Evolutionary conservation across 768 basidiomycete species (phyloP).

Genomic region (Lactarius vividus): DNA sequence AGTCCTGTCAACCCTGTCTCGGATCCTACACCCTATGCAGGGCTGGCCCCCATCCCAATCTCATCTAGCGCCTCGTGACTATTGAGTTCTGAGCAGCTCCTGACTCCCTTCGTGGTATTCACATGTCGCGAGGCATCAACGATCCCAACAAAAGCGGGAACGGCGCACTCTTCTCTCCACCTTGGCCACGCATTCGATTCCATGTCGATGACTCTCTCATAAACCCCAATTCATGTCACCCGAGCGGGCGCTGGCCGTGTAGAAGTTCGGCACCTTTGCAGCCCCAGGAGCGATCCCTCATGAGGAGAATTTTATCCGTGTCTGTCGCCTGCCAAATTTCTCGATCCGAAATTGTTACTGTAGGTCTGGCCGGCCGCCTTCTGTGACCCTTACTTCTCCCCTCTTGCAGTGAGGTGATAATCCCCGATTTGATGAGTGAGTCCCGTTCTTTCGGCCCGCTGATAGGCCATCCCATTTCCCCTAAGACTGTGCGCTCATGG

Average conservation of each 20-base stretch:
- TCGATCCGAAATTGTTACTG: conserved; percentile 7
- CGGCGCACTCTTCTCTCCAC: conserved; percentile 6
- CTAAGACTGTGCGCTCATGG: not conserved
- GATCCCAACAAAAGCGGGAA: conserved; percentile 7
- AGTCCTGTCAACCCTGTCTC: not conserved
- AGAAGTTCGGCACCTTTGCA: conserved; percentile 18
- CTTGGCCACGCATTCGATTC: not conserved
- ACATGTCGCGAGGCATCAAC: conserved; percentile 15
- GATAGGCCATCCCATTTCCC: conserved; percentile 4
- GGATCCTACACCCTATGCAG: not conserved
- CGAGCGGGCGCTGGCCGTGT: not conserved
- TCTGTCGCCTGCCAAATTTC: not conserved
- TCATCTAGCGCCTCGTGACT: conserved; percentile 9
- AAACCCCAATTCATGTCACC: conserved; percentile 17
- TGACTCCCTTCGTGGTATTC: conserved; percentile 12
- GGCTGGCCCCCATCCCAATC: conserved; percentile 3
- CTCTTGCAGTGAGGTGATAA: not conserved
- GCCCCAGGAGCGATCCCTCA: not conserved
- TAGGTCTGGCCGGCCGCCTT: conserved; percentile 2
- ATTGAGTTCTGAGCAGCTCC: conserved; percentile 8
- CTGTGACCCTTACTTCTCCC: not conserved
- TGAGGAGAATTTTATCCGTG: not conserved
- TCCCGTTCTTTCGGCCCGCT: conserved; percentile 8
- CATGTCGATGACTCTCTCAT: conserved; percentile 8
- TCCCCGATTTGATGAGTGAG: conserved; percentile 5